A percentile compares a stretch with the other conserved stretches of the same genome.
phyloP scores from a whole-genome alignment of 352 stramenopile genomes.

The Phytopythium helicoides region DNA sequence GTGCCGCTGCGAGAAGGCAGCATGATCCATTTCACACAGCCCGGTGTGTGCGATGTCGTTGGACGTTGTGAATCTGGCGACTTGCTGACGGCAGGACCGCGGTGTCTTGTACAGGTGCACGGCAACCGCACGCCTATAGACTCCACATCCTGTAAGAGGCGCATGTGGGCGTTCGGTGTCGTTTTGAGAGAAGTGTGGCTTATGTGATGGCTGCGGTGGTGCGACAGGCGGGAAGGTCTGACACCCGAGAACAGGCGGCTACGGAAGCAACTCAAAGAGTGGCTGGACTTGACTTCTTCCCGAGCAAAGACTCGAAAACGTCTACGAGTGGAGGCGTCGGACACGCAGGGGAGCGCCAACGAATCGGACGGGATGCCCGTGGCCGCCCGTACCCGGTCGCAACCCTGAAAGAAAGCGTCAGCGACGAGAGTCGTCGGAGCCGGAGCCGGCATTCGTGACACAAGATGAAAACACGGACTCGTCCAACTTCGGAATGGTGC shows the following conservation, averaged over 20 bases:
- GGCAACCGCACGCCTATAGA: slow-evolving; percentile 34
- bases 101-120: too few relatives aligned
- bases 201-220: too few relatives aligned
- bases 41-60: slow-evolving; percentile 17
- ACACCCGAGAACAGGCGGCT: slow-evolving; percentile 17
- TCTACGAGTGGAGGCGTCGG: slow-evolving; percentile 5
- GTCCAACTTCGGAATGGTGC: slow-evolving; percentile 1
- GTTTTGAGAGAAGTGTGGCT: too few relatives aligned
- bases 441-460: neutral
- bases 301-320: slow-evolving; percentile 16
- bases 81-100: too few relatives aligned
- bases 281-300: slow-evolving; percentile 14
- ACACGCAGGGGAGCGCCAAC: slow-evolving; percentile 16
- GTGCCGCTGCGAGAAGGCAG: slow-evolving; percentile 22
- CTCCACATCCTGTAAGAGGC: slow-evolving; percentile 70
- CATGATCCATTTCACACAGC: slow-evolving; percentile 53
- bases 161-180: too few relatives aligned
- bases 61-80: too few relatives aligned
- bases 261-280: slow-evolving; percentile 15
- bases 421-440: neutral
- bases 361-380: slow-evolving; percentile 4
- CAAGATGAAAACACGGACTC: slow-evolving; percentile 3
- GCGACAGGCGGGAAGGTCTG: slow-evolving; percentile 22
- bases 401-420: slow-evolving; percentile 2
- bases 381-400: slow-evolving; percentile 3